Conservation (phyloP, 1,284 basidiomycete genomes). For the Malassezia vespertilionis region DNA sequence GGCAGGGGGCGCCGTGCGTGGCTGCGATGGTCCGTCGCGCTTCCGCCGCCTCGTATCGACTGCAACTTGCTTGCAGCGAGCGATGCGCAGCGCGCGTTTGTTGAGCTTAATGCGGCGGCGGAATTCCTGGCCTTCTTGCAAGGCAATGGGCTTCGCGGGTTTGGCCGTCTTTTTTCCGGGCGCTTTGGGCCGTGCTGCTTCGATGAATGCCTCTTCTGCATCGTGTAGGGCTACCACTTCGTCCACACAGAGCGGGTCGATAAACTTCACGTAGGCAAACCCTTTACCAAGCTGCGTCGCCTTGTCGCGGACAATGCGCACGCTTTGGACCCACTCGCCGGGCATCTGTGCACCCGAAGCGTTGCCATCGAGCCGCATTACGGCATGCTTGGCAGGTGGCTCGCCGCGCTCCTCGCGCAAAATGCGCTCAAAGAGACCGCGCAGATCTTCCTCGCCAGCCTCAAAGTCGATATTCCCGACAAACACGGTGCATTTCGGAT, state of each 20-base stretch:
- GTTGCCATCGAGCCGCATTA: conserved; percentile 12
- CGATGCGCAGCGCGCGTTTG: conserved; percentile 32
- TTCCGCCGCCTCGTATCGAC: conserved; percentile 13
- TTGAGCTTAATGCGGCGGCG: conserved; percentile 38
- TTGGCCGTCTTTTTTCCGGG: neutral
- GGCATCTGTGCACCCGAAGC: conserved; percentile 17
- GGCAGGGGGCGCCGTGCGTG: conserved; percentile 13
- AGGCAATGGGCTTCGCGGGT: conserved; percentile 15
- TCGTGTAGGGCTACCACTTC: conserved; percentile 40
- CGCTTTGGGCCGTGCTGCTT: conserved; percentile 18
- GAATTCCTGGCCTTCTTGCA: conserved; percentile 30
- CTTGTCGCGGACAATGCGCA: conserved; percentile 77
- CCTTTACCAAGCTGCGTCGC: conserved; percentile 96
- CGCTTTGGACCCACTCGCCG: conserved; percentile 63
- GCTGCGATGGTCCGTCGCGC: neutral
- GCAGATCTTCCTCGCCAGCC: conserved; percentile 75
- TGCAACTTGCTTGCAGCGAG: conserved; percentile 36
- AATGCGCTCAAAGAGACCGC: conserved; percentile 73
- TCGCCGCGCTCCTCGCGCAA: conserved; percentile 64
- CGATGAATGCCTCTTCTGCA: conserved; percentile 37
- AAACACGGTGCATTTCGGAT: conserved; percentile 64
- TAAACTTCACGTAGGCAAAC: conserved; percentile 84
- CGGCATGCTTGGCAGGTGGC: conserved; percentile 16
- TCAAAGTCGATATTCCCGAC: conserved; percentile 88
- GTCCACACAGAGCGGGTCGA: conserved; percentile 54